Conservation (phyloP, 441 rosid genomes). For the Biscutella laevigata region DNA sequence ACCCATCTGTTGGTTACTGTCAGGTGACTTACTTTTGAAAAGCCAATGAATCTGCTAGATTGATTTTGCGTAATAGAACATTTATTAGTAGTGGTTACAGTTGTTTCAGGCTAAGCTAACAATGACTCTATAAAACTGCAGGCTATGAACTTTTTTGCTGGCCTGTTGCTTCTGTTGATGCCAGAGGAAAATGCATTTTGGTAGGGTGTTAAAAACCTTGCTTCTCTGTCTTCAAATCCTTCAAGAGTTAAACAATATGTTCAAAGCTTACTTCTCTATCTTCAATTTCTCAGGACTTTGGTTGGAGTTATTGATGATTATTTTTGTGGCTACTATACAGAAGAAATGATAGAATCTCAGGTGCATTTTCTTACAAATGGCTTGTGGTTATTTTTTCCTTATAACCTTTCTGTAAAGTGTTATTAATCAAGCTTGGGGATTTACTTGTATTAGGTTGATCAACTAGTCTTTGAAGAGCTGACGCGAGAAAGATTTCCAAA, state of each 20-base stretch:
- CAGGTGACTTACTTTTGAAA: slow-evolving; percentile 36
- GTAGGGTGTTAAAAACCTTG: slow-evolving; percentile 34
- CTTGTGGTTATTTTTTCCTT: not conserved
- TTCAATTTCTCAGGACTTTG: slow-evolving; percentile 51
- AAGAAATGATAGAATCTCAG: slow-evolving; percentile 73
- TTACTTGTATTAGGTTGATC: slow-evolving; percentile 51
- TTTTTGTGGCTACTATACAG: slow-evolving; percentile 60
- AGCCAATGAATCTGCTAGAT: not conserved
- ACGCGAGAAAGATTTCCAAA: slow-evolving; percentile 64
- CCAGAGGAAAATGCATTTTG: slow-evolving; percentile 83
- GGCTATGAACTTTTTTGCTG: slow-evolving; percentile 84
- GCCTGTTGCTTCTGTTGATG: slow-evolving; percentile 61
- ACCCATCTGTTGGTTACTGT: slow-evolving; percentile 69
- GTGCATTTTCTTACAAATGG: slow-evolving; percentile 20
- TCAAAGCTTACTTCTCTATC: too few species aligned
- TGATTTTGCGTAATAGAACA: not conserved
- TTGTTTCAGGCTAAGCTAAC: slow-evolving; percentile 1
- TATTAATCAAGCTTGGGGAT: not conserved
- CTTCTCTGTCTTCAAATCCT: slow-evolving; percentile 1
- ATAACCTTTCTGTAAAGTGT: not conserved
- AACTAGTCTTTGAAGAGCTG: slow-evolving; percentile 70
- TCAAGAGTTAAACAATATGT: too few species aligned
- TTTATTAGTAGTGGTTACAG: not conserved
- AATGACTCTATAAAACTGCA: slow-evolving; percentile 30
- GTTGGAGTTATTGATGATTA: slow-evolving; percentile 66